These are phyloP conservation scores for Phytophthora nicotianae DNA, from an alignment of 352 stramenopile species.

Conservation along the genomic window DNA sequence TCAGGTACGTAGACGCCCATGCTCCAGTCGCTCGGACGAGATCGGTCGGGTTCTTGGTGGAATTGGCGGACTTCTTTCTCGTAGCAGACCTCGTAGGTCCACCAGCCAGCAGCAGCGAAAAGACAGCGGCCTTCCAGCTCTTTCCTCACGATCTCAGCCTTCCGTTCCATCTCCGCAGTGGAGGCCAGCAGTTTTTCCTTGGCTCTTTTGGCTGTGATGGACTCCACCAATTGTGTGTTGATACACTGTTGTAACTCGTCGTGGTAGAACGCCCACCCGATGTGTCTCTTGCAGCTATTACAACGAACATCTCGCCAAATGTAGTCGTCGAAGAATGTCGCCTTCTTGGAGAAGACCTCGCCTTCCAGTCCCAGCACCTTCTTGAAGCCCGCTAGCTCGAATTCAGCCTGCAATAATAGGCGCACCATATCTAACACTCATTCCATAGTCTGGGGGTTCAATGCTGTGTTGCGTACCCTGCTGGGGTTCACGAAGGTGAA, in stretches of 20 bases:
- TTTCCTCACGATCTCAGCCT: constrained; percentile 51
- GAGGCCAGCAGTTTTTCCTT: constrained; percentile 46
- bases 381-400: constrained; percentile 80
- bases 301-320: constrained; percentile 83
- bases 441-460: not conserved
- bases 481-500: constrained; percentile 84
- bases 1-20: constrained; percentile 70
- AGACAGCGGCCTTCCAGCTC: constrained; percentile 65
- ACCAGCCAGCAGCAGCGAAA: constrained; percentile 71
- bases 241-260: constrained; percentile 77
- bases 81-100: constrained; percentile 89
- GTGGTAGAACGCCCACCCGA: constrained; percentile 87
- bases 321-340: constrained; percentile 85
- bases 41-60: constrained; percentile 78
- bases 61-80: constrained; percentile 81
- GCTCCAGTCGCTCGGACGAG: constrained; percentile 79
- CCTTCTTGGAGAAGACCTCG: constrained; percentile 71
- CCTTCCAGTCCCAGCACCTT: constrained; percentile 57
- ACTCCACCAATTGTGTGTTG: constrained; percentile 62
- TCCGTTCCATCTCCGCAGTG: constrained; percentile 39
- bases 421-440: not conserved
- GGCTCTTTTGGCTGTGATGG: constrained; percentile 41
- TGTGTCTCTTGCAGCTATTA: constrained; percentile 71
- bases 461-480: constrained; percentile 35
- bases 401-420: constrained; percentile 56